Evolutionary conservation across 768 basidiomycete genomes (phyloP).

Genomic region (Kwoniella pini): DNA sequence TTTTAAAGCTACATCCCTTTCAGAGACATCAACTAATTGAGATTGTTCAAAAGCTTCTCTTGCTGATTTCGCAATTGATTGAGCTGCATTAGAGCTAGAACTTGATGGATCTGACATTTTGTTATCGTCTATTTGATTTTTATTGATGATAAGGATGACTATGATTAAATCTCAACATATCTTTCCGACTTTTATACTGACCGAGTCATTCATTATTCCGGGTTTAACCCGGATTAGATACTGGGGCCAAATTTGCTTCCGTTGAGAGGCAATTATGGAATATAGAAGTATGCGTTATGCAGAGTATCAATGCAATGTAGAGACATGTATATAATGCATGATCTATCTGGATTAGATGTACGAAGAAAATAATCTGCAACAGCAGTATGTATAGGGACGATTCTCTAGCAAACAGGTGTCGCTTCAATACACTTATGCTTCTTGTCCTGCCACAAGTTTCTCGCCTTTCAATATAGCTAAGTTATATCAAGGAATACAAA

Average conservation of each 20-base stretch:
- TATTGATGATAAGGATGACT: neutral
- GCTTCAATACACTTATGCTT: too few species aligned
- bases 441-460: slow-evolving; percentile 42
- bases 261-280: neutral
- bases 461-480: slow-evolving; percentile 44
- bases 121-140: neutral
- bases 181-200: neutral
- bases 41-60: slow-evolving; percentile 83
- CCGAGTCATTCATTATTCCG: too few species aligned
- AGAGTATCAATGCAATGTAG: too few species aligned
- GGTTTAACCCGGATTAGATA: too few species aligned
- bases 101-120: slow-evolving; percentile 19
- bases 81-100: slow-evolving; percentile 42
- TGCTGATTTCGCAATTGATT: slow-evolving; percentile 71
- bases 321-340: too few species aligned
- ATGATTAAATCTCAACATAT: neutral
- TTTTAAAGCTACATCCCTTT: slow-evolving; percentile 71
- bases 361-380: too few species aligned
- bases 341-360: too few species aligned
- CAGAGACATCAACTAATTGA: slow-evolving; percentile 70
- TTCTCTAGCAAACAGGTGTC: too few species aligned
- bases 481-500: neutral
- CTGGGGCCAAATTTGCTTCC: neutral
- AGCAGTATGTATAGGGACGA: too few species aligned
- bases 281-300: too few species aligned